A percentile compares a stretch with the other conserved stretches of the same genome.
Evolutionary conservation across 345 rosid genomes (phyloP).

Genomic region (Raphanus sativus): DNA sequence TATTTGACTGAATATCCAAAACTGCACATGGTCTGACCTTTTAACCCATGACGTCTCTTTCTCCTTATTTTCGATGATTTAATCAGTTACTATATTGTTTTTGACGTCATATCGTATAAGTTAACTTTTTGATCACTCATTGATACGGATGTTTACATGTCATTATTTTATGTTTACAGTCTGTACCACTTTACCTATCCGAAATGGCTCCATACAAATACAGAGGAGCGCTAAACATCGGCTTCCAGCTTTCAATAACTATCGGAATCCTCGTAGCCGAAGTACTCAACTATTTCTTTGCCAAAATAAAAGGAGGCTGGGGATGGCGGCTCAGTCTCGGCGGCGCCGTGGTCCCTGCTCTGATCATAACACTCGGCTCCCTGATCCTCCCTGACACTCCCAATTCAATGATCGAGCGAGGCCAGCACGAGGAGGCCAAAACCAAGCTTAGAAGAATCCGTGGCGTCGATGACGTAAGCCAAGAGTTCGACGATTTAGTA

Average conservation of each 20-base stretch:
- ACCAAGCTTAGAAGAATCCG: conserved; percentile 59
- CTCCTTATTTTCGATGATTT: background rate
- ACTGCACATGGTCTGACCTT: conserved; percentile 35
- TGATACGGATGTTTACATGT: background rate
- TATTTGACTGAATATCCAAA: conserved; percentile 19
- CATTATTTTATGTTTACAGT: conserved; percentile 45
- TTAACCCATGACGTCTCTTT: conserved; percentile 20
- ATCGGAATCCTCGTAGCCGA: conserved; percentile 82
- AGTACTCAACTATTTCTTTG: conserved; percentile 79
- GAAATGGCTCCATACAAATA: conserved; percentile 98
- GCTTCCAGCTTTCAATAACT: conserved; percentile 91
- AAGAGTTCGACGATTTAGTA: conserved; percentile 72
- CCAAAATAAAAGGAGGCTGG: conserved; percentile 77
- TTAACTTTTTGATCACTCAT: background rate
- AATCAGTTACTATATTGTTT: background rate
- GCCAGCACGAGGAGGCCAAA: conserved; percentile 59
- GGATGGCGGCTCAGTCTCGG: conserved; percentile 97
- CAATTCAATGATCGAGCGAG: conserved; percentile 93
- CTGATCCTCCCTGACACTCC: conserved; percentile 90
- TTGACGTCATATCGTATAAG: background rate
- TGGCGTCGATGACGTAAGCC: conserved; percentile 67
- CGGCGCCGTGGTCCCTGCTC: conserved; percentile 92
- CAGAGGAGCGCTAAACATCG: conserved; percentile 91
- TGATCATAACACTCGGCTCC: conserved; percentile 78
- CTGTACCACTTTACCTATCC: conserved; percentile 95